Evolutionary conservation across 139 green algal genomes (phyloP).

Genomic region (Microglena sp.): DNA sequence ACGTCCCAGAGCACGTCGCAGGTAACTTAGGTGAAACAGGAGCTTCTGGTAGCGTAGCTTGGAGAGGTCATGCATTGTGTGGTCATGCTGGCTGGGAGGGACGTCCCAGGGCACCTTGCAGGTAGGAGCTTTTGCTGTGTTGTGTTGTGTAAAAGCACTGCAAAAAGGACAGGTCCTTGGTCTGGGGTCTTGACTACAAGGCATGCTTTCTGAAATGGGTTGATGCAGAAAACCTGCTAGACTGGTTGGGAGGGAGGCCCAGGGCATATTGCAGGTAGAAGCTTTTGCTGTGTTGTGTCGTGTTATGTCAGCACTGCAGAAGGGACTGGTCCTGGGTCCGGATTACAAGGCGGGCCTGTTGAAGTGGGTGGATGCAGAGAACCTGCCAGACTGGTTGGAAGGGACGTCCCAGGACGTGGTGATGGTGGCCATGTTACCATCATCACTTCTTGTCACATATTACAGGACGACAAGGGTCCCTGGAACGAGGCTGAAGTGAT

Average conservation of each 20-base stretch:
- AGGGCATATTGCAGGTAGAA: no score
- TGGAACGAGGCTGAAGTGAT: conserved; percentile 57
- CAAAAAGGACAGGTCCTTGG: conserved; percentile 38
- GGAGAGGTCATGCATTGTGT: no score
- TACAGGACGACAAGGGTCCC: conserved; percentile 71
- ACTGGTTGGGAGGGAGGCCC: conserved; percentile 61
- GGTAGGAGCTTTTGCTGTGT: no score
- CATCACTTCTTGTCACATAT: no score
- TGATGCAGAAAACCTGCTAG: conserved; percentile 61
- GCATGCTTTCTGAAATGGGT: conserved; percentile 58
- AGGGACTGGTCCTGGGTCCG: conserved; percentile 39
- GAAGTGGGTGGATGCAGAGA: conserved; percentile 63
- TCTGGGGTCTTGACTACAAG: conserved; percentile 62
- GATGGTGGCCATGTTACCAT: no score
- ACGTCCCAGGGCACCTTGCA: no score
- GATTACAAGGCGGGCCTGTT: conserved; percentile 62
- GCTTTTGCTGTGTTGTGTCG: no score
- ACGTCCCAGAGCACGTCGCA: conserved; percentile 14
- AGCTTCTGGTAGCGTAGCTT: no score
- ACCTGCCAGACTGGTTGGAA: conserved; percentile 68
- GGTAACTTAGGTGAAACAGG: conserved; percentile 63
- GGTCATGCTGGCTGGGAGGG: conserved; percentile 68
- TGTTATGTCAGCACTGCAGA: no score
- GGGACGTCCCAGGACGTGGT: conserved; percentile 41
- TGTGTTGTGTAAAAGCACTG: no score